Evolutionary conservation across 441 rosid species (phyloP).

Genomic region (Biscutella auriculata): DNA sequence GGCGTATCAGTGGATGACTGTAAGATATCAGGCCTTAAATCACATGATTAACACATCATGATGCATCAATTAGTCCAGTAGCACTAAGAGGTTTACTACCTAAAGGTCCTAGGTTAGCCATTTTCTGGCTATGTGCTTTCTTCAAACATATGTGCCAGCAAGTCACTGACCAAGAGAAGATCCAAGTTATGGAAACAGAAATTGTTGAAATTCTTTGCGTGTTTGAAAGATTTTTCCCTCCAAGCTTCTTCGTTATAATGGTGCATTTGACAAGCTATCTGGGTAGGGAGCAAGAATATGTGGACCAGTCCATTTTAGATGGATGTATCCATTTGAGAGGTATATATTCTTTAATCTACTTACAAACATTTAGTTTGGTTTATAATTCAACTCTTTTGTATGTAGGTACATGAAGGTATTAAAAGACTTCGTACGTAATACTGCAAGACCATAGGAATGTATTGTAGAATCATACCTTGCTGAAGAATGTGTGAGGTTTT

Average conservation of each 20-base stretch:
- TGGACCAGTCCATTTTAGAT: not conserved
- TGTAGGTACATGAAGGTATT: no score
- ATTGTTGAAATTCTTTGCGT: not conserved
- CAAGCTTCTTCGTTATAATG: not conserved
- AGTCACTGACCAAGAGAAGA: not conserved
- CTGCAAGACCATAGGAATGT: no score
- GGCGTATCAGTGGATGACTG: not conserved
- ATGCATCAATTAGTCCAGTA: not conserved
- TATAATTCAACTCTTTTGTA: no score
- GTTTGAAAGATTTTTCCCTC: not conserved
- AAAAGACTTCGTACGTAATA: no score
- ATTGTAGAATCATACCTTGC: no score
- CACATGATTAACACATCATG: not conserved
- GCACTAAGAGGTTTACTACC: not conserved
- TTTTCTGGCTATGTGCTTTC: not conserved
- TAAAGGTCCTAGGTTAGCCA: not conserved
- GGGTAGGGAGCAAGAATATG: not conserved
- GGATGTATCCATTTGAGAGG: not conserved
- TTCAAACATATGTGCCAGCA: not conserved
- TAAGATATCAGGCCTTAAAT: not conserved
- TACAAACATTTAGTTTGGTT: no score
- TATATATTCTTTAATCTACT: not conserved
- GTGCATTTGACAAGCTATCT: not conserved
- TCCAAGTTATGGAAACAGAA: not conserved
- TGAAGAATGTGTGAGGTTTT: no score